phyloP scores from a whole-genome alignment of 805 yeast genomes.

The Starmerella geochares region DNA sequence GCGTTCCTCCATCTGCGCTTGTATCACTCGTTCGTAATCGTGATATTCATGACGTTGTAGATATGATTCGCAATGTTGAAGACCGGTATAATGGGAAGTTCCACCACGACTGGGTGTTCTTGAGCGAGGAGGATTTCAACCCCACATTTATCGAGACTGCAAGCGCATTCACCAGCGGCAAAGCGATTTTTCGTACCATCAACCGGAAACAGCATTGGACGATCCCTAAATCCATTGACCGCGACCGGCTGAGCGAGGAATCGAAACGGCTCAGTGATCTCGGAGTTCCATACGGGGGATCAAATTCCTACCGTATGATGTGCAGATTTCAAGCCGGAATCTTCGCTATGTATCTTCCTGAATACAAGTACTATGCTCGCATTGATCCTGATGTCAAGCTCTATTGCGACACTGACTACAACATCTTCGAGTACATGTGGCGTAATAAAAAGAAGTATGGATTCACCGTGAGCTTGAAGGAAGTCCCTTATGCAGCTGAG shows the following conservation, averaged over 20 bases:
- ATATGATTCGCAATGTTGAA: conserved; percentile 47
- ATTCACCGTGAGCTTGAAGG: conserved; percentile 68
- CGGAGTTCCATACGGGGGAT: conserved; percentile 70
- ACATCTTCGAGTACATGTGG: conserved; percentile 78
- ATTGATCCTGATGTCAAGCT: conserved; percentile 89
- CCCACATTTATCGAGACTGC: conserved; percentile 52
- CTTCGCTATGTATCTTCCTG: conserved; percentile 66
- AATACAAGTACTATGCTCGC: conserved; percentile 89
- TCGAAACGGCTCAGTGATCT: conserved; percentile 8
- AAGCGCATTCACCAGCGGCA: conserved; percentile 43
- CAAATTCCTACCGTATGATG: conserved; percentile 84
- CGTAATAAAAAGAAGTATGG: conserved; percentile 64
- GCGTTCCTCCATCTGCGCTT: conserved; percentile 11
- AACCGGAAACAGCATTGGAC: conserved; percentile 52
- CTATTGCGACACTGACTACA: conserved; percentile 84
- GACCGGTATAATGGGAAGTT: conserved; percentile 89
- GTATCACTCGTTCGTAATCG: conserved; percentile 16
- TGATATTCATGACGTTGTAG: conserved; percentile 7
- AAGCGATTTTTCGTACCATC: conserved; percentile 63
- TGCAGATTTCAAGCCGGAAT: conserved; percentile 83
- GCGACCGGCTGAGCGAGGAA: conserved; percentile 71
- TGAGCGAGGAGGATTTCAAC: conserved; percentile 69
- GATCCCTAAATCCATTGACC: conserved; percentile 44
- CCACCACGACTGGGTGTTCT: conserved; percentile 82
- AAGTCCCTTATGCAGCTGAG: conserved; percentile 72